Base-by-base conservation (phyloP, 169 alveolate species). In the Plasmodium fragile region DNA sequence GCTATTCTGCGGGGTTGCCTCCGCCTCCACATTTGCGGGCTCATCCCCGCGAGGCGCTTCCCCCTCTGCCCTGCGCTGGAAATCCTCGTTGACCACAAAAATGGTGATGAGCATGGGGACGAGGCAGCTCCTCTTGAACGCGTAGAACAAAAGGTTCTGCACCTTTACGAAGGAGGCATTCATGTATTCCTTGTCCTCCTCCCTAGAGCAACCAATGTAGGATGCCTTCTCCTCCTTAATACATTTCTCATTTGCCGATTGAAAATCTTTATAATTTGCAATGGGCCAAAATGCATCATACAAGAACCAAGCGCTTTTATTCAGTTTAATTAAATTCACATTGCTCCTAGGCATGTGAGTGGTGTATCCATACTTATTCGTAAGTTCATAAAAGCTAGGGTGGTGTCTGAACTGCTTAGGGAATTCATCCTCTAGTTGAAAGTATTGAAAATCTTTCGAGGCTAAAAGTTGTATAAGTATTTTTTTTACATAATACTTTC, bases 281-380 rank as follows among this genome's bases (percentile, higher is more conserved):
- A 89, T 45, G 11, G 89, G 89, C 82, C 81, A 89, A 65, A 89
- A 89, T 3, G 91, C 94, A 89, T 89, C 94, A 89, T 89, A 89
- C 3, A 89, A 22, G 11, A 28, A 79, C 94, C 94, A 89, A 0
- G 94, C 65, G 81, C 41, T 80, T 34, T 89, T 89, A 28, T 80
- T 89, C 81, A 89, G 30, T 30, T 80, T 89, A 1, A 89, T 89
- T 5, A 89, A 36, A 22, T 89, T 89, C 16, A 79, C 82, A 49
- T 89, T 77, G 7, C 91, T 89, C 36, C 91, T 41, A 7, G 82
- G 43, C 89, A 89, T 80, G 82, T 89, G 90, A 2, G 77, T 89
- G 13, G 81, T 89, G 32, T 89, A 41, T 0, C 94, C 94, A 89
- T 89, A 89, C 52, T 77, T 78, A 22, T 72, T 78, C 13, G 82